Evolutionary conservation across 768 basidiomycete genomes (phyloP), one percentile per base, ranked within the genome.

Genomic region (Pleurotus cornucopiae): DNA sequence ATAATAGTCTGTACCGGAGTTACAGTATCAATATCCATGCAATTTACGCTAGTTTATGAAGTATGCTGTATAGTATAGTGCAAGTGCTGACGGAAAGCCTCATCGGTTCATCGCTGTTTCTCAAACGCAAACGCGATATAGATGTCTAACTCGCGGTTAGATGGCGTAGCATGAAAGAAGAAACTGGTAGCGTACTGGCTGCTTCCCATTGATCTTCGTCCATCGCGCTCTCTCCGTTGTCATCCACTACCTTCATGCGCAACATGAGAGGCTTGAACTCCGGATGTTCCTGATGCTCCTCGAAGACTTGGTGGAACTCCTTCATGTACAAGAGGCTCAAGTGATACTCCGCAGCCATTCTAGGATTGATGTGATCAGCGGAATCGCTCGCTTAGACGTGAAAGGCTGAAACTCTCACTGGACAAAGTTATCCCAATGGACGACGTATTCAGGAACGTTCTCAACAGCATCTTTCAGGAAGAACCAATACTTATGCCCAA

Each of bases 181-280:
- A 52, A 34, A 13, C 11, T 13, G 55, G 43, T 9, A 11, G 83
- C 94, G 72, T 71, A 98, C 97, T 98, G n/a, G 94, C 94, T 60
- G 96, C 96, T 65, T 98, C 94, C 92, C 96, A 97, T 71, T 98
- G 95, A 62, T 91, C 88, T 61, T 90, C 89, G 61, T 94, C 85
- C 91, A 98, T 97, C 53, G 90, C 75, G 64, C 91, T 95, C 72
- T 89, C 89, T 1, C 94, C 94, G 41, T 88, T 79, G 14, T 76
- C 72, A 65, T 97, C 88, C 43, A 97, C 83, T 25, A 99, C 97
- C 59, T 86, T 89, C 97, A 99, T 99, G 62, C 84, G 80, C 57
- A 88, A 75, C 72, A 98, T 76, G 14, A 98, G 76, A n/a, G 84
- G 80, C 16, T 83, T 83, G 66, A 91, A 98, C 62, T 97, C 94